Evolutionary conservation across 345 rosid species (phyloP), one percentile per base, ranked within the genome.

Genomic region (Eucalyptus sideroxylon): DNA sequence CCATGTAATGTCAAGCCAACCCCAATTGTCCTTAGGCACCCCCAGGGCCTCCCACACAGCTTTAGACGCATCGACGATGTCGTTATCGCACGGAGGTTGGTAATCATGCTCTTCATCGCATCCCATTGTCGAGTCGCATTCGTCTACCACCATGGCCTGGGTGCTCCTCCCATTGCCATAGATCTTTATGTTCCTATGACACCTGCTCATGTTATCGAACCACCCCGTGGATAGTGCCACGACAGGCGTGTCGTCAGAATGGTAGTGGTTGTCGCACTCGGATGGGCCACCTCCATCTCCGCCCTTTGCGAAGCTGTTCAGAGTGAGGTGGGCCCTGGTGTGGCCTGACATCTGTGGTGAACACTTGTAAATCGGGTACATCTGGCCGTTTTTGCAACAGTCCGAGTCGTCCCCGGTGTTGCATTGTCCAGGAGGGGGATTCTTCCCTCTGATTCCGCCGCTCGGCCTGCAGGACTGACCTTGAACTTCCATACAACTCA

Each of bases 141-240:
- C 90, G 16, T 89, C 90, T 30, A 86, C 90, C 65, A 89, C 90
- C 88, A 45, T 86, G 34, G 86, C 85, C 50, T 7, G 56, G 86
- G 67, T 47, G 37, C 88, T 86, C 37, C 60, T 89, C 67, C 88
- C 90, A 6, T 89, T 86, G 34, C 91, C 93, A 10, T 88, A 7
- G n/a, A 93, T 92, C 47, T 82, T 90, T 30, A 91, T 87, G 51
- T 51, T 72, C 5, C 81, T 83, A 31, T 55, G 69, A 82, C 94
- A 93, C 23, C 92, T 40, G 14, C 86, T 90, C 27, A 37, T 44
- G 21, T 88, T 44, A 42, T 88, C 9, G 1, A 31, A 90, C 94
- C 94, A 93, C 45, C 94, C 94, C 0, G 92, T 91, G 8, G 94
- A 93, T 16, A 93, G 47, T 30, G 93, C 93, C 21, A 88, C 94